Conservation (phyloP, 208 protist genomes). For the Acanthamoeba sp. region DNA sequence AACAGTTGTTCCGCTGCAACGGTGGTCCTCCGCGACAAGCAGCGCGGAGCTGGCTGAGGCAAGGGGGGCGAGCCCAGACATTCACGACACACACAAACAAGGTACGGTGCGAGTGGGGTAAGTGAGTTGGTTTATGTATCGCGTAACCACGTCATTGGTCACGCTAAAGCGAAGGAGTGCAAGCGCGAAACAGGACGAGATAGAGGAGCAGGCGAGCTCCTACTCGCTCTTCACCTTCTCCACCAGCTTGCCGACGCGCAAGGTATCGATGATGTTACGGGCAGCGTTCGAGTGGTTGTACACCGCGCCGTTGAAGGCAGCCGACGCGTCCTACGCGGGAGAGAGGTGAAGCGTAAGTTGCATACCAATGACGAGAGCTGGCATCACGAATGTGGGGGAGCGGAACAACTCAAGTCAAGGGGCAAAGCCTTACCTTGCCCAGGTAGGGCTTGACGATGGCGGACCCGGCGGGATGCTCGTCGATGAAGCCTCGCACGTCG, state of each 20-base stretch:
- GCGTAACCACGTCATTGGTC: too few relatives aligned
- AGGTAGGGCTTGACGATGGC: conserved; percentile 74
- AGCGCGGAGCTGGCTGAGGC: background rate
- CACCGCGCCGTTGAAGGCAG: conserved; percentile 83
- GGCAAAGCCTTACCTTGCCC: background rate
- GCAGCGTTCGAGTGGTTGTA: conserved; percentile 86
- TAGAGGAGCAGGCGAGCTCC: background rate
- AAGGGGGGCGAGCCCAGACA: too few relatives aligned
- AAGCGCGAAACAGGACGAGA: background rate
- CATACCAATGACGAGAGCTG: too few relatives aligned
- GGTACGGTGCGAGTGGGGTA: too few relatives aligned
- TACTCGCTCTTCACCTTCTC: conserved; percentile 70
- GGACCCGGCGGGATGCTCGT: conserved; percentile 85
- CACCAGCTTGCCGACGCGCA: conserved; percentile 74
- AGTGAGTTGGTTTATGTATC: too few relatives aligned
- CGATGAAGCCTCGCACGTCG: conserved; percentile 86
- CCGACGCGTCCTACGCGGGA: conserved; percentile 68
- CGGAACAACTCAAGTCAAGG: background rate
- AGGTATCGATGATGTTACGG: conserved; percentile 80
- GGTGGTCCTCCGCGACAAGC: too few relatives aligned
- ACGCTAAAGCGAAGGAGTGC: too few relatives aligned
- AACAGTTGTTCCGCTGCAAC: conserved; percentile 12
- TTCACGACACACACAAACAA: too few relatives aligned
- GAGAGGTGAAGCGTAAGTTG: too few relatives aligned
- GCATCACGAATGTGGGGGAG: too few relatives aligned